Percentiles rank a stretch among this genome's conserved stretches.
Conservation (phyloP, 2,329 filamentous ascomycete genomes). For the Fusarium mangiferae region DNA sequence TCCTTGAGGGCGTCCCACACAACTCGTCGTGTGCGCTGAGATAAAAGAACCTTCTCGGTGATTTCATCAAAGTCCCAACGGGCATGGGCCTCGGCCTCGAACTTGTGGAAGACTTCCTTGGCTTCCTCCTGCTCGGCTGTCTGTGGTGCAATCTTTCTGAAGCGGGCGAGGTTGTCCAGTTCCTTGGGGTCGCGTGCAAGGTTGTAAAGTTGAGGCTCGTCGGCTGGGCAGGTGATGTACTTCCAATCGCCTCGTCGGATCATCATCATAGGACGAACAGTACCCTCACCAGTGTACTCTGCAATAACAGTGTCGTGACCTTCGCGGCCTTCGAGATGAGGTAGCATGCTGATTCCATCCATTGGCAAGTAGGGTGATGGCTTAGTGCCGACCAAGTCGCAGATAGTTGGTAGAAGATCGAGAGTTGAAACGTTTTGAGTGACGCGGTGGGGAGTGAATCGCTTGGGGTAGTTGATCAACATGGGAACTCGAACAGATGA, state of each 20-base stretch:
- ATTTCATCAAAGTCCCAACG: constrained; percentile 87
- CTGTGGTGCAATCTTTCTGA: constrained; percentile 52
- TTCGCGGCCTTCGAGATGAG: constrained; percentile 74
- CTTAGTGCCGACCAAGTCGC: constrained; percentile 80
- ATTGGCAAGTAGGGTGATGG: constrained; percentile 79
- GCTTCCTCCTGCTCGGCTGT: constrained; percentile 58
- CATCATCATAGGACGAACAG: constrained; percentile 90
- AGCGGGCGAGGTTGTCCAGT: constrained; percentile 74
- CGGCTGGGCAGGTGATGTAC: constrained; percentile 85
- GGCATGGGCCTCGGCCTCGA: constrained; percentile 75
- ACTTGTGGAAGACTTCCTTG: constrained; percentile 67
- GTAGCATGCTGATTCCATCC: constrained; percentile 83
- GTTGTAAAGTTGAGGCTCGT: constrained; percentile 87
- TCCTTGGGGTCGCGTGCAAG: constrained; percentile 79
- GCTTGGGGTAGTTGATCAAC: constrained; percentile 81
- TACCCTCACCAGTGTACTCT: constrained; percentile 95
- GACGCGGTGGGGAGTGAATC: constrained; percentile 80
- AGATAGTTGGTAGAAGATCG: constrained; percentile 89
- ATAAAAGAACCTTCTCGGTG: constrained; percentile 76
- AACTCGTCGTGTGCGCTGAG: constrained; percentile 81
- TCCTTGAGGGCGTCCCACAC: constrained; percentile 83
- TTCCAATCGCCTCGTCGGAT: constrained; percentile 91
- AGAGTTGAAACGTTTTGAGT: constrained; percentile 88
- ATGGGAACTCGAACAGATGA: constrained; percentile 89
- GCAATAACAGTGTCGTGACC: constrained; percentile 89